Evolutionary conservation across 495 filamentous ascomycete species (phyloP), one percentile per base, ranked within the genome.

Genomic region (Penicillium roqueforti): DNA sequence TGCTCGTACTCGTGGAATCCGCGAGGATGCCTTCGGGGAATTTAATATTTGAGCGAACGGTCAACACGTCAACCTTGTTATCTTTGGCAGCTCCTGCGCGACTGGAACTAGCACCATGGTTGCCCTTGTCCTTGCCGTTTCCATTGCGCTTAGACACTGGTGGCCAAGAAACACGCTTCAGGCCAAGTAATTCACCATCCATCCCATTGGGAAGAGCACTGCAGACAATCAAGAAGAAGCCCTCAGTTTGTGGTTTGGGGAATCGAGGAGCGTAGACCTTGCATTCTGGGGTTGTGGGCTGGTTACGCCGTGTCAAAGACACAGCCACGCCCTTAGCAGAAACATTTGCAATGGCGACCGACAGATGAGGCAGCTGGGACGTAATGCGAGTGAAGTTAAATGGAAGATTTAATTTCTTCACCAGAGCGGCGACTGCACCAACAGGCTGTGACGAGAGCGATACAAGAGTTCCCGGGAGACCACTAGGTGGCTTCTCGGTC

Each of bases 201-300:
- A 65, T 73, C 1, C 78, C 69, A 56, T 90, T 83, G 4, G 81
- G 79, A 3, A 56, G 57, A 16, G 68, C 63, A 40, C 43, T 63
- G 32, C 60, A 70, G 1, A 95, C 77, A 36, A 97, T 54, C 6
- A 92, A 79, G 67, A 97, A 97, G 81, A 83, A 97, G 1, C 95
- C 92, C 68, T 98, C 93, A 0, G 88, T 91, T 67, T 98, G 93
- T 20, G 90, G 84, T 70, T 98, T 98, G 0, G 93, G 95, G 72
- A 93, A 97, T 4, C 80, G 78, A 8, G 93, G 92, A 0, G 93
- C 89, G 57, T 84, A 95, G 55, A 96, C 86, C 31, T 84, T 78
- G 59, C 78, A 86, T 18, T 87, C 86, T 14, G 77, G 68, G 57
- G 83, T 80, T 0, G 68, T 71, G 29, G 84, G 66, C 14, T 77